phyloP scores from a whole-genome alignment of 192 early-diverging fungal species.

The Coemansia sp. region DNA sequence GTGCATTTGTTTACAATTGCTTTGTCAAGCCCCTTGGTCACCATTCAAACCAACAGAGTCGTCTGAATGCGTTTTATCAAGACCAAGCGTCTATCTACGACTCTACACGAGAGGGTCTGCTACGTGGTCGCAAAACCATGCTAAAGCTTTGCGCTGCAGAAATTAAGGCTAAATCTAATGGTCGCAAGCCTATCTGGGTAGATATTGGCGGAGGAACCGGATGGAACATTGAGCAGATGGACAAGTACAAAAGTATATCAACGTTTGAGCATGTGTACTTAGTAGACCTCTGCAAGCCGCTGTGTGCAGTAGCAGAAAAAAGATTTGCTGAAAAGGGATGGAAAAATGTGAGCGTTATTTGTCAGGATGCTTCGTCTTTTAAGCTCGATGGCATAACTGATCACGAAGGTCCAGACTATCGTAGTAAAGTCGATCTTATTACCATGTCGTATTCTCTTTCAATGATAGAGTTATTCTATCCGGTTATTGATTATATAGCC shows the following conservation, averaged over 20 bases:
- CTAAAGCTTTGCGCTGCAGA: slow-evolving; percentile 83
- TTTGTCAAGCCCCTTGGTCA: slow-evolving; percentile 72
- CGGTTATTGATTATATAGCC: slow-evolving; percentile 70
- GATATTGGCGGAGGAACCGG: slow-evolving; percentile 72
- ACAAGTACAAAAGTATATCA: slow-evolving; percentile 68
- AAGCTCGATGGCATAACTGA: slow-evolving; percentile 62
- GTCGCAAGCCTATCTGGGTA: slow-evolving; percentile 59
- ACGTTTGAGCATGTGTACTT: slow-evolving; percentile 79
- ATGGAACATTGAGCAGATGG: slow-evolving; percentile 80
- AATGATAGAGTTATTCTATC: slow-evolving; percentile 78
- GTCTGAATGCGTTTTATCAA: slow-evolving; percentile 80
- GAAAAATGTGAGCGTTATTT: slow-evolving; percentile 78
- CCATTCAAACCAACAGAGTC: slow-evolving; percentile 68
- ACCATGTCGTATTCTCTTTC: slow-evolving; percentile 90
- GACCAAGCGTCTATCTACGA: slow-evolving; percentile 82
- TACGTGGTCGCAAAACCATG: slow-evolving; percentile 79
- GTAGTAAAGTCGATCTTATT: slow-evolving; percentile 64
- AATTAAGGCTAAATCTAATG: slow-evolving; percentile 42
- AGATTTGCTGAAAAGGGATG: slow-evolving; percentile 77
- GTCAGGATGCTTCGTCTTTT: slow-evolving; percentile 76
- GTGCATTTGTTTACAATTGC: slow-evolving; percentile 67
- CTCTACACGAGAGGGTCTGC: slow-evolving; percentile 66
- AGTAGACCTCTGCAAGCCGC: slow-evolving; percentile 80
- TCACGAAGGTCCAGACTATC: slow-evolving; percentile 48
- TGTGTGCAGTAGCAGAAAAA: slow-evolving; percentile 76